phyloP scores from a whole-genome alignment of 1,139 yeast species.

The Candida tetrigidarum region DNA sequence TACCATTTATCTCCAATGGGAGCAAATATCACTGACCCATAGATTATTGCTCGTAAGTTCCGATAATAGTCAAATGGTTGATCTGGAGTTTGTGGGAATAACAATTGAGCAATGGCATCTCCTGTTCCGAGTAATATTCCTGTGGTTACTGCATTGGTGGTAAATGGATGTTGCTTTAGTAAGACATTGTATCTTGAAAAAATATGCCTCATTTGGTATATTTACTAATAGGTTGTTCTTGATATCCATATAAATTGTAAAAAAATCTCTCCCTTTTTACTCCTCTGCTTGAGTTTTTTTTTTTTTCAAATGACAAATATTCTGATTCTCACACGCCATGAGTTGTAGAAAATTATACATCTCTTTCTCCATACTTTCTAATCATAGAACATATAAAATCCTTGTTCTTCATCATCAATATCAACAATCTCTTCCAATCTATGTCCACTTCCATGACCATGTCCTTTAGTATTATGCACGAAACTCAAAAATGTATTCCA shows the following conservation, averaged over 20 bases:
- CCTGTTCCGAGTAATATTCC: slow-evolving; percentile 48
- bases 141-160: slow-evolving; percentile 43
- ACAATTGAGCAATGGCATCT: slow-evolving; percentile 42
- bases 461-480: slow-evolving; percentile 50
- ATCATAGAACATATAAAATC: slow-evolving; percentile 32
- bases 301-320: neutral
- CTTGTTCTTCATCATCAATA: slow-evolving; percentile 37
- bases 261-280: no score
- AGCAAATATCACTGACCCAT: slow-evolving; percentile 45
- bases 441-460: slow-evolving; percentile 42
- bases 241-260: neutral
- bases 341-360: neutral
- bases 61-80: slow-evolving; percentile 32
- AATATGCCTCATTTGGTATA: slow-evolving; percentile 13
- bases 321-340: neutral
- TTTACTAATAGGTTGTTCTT: neutral
- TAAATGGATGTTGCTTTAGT: slow-evolving; percentile 34
- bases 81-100: slow-evolving; percentile 24
- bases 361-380: slow-evolving; percentile 1
- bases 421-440: slow-evolving; percentile 45
- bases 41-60: slow-evolving; percentile 37
- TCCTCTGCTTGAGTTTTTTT: no score
- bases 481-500: slow-evolving; percentile 52
- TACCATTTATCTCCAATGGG: slow-evolving; percentile 51
- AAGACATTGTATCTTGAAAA: slow-evolving; percentile 33